A percentile compares a stretch with the other conserved stretches of the same genome.
These are phyloP conservation scores for Marvania coccoides DNA, from an alignment of 139 green algal species.

Conservation along the genomic window DNA sequence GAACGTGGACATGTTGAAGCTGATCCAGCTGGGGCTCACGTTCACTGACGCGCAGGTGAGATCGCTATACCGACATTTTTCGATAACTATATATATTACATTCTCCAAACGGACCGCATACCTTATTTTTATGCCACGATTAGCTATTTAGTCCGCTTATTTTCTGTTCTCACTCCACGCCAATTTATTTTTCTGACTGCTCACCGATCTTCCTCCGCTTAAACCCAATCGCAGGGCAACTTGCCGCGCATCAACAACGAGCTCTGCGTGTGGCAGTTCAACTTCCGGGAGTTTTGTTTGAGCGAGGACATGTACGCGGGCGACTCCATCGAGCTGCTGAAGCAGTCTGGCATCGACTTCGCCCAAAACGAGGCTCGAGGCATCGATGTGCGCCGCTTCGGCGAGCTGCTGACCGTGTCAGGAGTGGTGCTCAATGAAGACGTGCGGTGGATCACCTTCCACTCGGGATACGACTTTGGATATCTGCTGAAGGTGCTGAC, in stretches of 20 bases:
- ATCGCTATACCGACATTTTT: no score
- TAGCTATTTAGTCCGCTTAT: no score
- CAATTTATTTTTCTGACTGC: no score
- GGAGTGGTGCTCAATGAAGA: conserved; percentile 96
- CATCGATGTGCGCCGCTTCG: conserved; percentile 92
- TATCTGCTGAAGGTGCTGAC: conserved; percentile 98
- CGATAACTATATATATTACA: no score
- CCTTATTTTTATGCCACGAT: no score
- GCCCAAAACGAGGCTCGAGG: conserved; percentile 70
- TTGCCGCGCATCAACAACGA: conserved; percentile 76
- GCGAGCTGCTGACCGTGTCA: conserved; percentile 91
- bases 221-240: no score
- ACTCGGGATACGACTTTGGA: conserved; percentile 96
- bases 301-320: conserved; percentile 93
- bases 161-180: no score
- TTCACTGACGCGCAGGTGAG: conserved; percentile 89
- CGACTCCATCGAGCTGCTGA: conserved; percentile 96
- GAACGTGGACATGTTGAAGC: conserved; percentile 99
- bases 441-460: conserved; percentile 84
- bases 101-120: no score
- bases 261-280: conserved; percentile 98
- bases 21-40: conserved; percentile 98
- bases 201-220: no score
- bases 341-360: conserved; percentile 96
- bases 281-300: conserved; percentile 94